Percentiles rank a stretch among this genome's conserved stretches.
Evolutionary conservation across 192 early-diverging fungal species (phyloP).

Genomic region (Backusella mclennaniae): DNA sequence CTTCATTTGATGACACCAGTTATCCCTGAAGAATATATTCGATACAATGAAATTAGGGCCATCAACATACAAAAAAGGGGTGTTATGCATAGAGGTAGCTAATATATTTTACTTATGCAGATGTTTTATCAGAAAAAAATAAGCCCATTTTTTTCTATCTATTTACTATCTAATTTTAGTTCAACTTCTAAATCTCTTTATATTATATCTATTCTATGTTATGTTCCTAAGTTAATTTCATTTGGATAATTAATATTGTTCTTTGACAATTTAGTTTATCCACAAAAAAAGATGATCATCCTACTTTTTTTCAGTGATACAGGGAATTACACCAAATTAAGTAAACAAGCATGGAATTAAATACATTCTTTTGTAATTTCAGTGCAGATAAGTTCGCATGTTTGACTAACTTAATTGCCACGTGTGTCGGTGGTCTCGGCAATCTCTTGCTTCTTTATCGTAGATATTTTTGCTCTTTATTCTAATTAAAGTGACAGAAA

Average conservation of each 20-base stretch:
- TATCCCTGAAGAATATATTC: not conserved
- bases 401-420: slow-evolving; percentile 7
- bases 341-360: not conserved
- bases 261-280: not conserved
- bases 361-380: not conserved
- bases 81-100: not conserved
- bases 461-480: not conserved
- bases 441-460: not conserved
- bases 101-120: not conserved
- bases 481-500: not conserved
- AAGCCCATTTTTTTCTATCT: not conserved
- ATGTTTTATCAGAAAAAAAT: not conserved
- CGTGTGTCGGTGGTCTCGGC: slow-evolving; percentile 7
- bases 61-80: not conserved
- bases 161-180: not conserved
- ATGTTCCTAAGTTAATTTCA: not conserved
- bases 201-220: not conserved
- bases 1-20: not conserved
- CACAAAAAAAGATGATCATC: too few species aligned
- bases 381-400: not conserved
- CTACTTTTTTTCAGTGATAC: not conserved
- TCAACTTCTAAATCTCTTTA: not conserved
- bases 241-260: not conserved
- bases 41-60: not conserved
- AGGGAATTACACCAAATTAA: not conserved